Evolutionary conservation across 257 asterid species (phyloP).

Genomic region (Nicotiana otophora): DNA sequence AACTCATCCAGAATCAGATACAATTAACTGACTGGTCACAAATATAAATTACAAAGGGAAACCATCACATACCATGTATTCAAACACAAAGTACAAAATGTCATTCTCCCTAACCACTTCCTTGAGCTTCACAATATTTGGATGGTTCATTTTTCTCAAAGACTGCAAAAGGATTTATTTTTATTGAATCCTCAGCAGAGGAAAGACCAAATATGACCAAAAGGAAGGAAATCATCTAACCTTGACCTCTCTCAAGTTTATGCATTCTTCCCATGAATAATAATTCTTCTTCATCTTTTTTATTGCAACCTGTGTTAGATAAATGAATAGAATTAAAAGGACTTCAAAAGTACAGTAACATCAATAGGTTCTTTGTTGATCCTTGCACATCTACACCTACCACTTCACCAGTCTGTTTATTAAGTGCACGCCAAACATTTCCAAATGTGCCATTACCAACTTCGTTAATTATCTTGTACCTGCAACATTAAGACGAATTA

Average conservation of each 20-base stretch:
- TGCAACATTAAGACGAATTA: conserved; percentile 22
- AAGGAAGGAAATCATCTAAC: conserved; percentile 28
- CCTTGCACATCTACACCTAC: conserved; percentile 31
- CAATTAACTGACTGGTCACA: background rate
- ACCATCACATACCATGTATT: conserved; percentile 70
- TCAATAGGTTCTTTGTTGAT: background rate
- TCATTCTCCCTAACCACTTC: conserved; percentile 87
- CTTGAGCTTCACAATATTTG: conserved; percentile 88
- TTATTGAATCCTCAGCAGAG: background rate
- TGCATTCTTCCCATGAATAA: conserved; percentile 96
- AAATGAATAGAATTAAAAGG: background rate
- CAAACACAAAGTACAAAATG: conserved; percentile 65
- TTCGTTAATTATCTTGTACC: conserved; percentile 84
- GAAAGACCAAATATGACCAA: conserved; percentile 6
- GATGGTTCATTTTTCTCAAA: conserved; percentile 88
- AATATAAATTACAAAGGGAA: background rate
- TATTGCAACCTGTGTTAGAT: conserved; percentile 65
- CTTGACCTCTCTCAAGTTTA: conserved; percentile 96
- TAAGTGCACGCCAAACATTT: conserved; percentile 89
- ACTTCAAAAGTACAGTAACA: background rate
- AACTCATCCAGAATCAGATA: background rate
- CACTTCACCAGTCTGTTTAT: conserved; percentile 95
- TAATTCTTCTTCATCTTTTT: conserved; percentile 92
- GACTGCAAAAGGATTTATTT: conserved; percentile 45
- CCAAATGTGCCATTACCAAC: conserved; percentile 98